phyloP scores from a whole-genome alignment of 352 stramenopile genomes.

The Pythium periplocum region DNA sequence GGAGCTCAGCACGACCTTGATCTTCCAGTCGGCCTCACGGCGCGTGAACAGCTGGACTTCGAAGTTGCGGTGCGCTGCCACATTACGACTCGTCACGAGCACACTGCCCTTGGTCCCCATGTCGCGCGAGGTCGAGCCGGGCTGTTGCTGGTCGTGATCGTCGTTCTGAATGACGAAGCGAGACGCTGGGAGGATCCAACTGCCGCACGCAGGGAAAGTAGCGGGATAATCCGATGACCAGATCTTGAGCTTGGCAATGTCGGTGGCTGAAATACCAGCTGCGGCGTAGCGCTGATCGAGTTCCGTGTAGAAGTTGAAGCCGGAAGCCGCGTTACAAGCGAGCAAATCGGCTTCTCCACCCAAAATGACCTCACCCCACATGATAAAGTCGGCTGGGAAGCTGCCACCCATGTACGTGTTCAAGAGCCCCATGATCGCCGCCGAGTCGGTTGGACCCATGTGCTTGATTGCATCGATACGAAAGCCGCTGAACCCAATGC shows the following conservation, averaged over 20 bases:
- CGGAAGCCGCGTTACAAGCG: constrained; percentile 43
- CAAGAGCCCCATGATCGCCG: constrained; percentile 26
- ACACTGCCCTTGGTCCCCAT: constrained; percentile 56
- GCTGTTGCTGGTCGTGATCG: constrained; percentile 64
- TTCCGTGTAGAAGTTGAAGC: constrained; percentile 61
- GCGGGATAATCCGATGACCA: constrained; percentile 73
- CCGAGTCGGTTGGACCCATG: constrained; percentile 19
- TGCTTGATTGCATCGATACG: constrained; percentile 65
- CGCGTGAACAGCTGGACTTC: constrained; percentile 52
- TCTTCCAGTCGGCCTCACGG: constrained; percentile 34
- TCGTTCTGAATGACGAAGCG: constrained; percentile 76
- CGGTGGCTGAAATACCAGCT: constrained; percentile 36
- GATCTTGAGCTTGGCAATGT: constrained; percentile 74
- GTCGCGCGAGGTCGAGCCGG: constrained; percentile 38
- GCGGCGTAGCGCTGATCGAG: constrained; percentile 38
- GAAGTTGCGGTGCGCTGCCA: constrained; percentile 47
- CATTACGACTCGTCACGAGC: constrained; percentile 45
- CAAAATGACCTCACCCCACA: constrained; percentile 47
- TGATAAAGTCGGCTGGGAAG: constrained; percentile 52
- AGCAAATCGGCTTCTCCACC: constrained; percentile 20
- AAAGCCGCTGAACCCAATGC: constrained; percentile 64
- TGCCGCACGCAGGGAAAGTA: constrained; percentile 43
- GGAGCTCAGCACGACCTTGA: constrained; percentile 18
- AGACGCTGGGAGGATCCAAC: constrained; percentile 53
- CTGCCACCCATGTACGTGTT: constrained; percentile 55